These are phyloP conservation scores for Metschnikowia colocasiae DNA, from an alignment of 805 yeast genomes.

Conservation along the genomic window DNA sequence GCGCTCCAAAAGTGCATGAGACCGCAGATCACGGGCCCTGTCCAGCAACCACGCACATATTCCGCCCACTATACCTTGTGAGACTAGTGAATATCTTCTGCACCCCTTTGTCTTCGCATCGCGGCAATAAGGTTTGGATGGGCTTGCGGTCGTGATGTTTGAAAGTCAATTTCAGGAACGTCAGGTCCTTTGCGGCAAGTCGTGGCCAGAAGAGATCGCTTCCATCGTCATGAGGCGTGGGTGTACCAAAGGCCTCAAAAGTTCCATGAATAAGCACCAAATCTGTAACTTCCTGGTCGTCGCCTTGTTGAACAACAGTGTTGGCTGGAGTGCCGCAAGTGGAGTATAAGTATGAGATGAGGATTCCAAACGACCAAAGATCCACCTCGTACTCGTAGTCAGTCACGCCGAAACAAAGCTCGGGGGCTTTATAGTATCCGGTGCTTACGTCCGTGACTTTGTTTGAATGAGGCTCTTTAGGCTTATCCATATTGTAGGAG, in stretches of 20 bases:
- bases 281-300: conserved; percentile 36
- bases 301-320: conserved; percentile 8
- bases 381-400: conserved; percentile 58
- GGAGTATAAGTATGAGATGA: conserved; percentile 51
- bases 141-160: conserved; percentile 15
- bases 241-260: conserved; percentile 61
- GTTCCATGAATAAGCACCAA: conserved; percentile 54
- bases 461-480: conserved; percentile 39
- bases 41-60: background rate
- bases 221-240: conserved; percentile 27
- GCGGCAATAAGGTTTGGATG: conserved; percentile 31
- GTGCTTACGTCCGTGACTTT: conserved; percentile 61
- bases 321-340: conserved; percentile 29
- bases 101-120: conserved; percentile 20
- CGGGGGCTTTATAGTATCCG: conserved; percentile 70
- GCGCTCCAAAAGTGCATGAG: background rate
- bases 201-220: conserved; percentile 32
- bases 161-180: conserved; percentile 29
- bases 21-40: background rate
- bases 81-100: conserved; percentile 10
- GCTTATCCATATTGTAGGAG: conserved; percentile 24
- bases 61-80: conserved; percentile 11
- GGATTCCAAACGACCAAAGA: conserved; percentile 68
- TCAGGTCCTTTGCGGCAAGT: conserved; percentile 28
- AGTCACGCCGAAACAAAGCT: conserved; percentile 57